Conservation (phyloP, 2,329 filamentous ascomycete genomes). For the Colletotrichum lindemuthianum region DNA sequence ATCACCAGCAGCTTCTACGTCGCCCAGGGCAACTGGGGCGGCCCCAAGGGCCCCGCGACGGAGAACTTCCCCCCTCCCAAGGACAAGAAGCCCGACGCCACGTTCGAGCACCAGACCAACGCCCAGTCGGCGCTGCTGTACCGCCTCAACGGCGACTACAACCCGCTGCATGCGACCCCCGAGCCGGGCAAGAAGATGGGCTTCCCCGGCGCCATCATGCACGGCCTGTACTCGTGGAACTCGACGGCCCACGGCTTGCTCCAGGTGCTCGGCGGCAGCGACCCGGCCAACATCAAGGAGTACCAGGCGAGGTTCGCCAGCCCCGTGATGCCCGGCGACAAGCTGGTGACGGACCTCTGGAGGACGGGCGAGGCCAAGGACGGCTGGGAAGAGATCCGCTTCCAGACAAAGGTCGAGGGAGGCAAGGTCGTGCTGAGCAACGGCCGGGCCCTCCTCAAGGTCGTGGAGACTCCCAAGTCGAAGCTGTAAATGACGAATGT, state of each 20-base stretch:
- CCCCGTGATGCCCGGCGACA: constrained; percentile 85
- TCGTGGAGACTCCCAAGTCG: constrained; percentile 64
- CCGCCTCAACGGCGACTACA: constrained; percentile 92
- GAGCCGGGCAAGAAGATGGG: constrained; percentile 90
- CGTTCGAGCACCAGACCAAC: constrained; percentile 76
- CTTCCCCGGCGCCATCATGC: constrained; percentile 88
- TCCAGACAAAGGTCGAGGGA: constrained; percentile 79
- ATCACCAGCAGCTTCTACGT: constrained; percentile 82
- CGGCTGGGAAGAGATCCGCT: constrained; percentile 83
- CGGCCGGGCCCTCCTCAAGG: constrained; percentile 81
- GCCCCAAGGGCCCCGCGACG: constrained; percentile 86
- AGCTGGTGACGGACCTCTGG: constrained; percentile 85
- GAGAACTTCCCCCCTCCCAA: constrained; percentile 81
- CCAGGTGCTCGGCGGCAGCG: constrained; percentile 76
- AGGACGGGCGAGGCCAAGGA: constrained; percentile 73
- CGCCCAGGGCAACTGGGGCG: constrained; percentile 84
- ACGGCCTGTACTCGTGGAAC: constrained; percentile 92
- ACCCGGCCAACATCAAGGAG: constrained; percentile 84
- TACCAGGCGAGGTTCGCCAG: constrained; percentile 90
- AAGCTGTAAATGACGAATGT: constrained; percentile 64
- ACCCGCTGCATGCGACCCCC: constrained; percentile 88
- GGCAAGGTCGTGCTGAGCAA: constrained; percentile 91
- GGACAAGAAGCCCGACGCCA: constrained; percentile 75
- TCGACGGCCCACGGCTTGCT: constrained; percentile 78
- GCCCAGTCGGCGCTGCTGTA: constrained; percentile 80